A percentile compares a stretch with the other conserved stretches of the same genome.
These are phyloP conservation scores for Cladosporium sp. DNA, from an alignment of 2,329 filamentous ascomycete genomes.

Conservation along the genomic window DNA sequence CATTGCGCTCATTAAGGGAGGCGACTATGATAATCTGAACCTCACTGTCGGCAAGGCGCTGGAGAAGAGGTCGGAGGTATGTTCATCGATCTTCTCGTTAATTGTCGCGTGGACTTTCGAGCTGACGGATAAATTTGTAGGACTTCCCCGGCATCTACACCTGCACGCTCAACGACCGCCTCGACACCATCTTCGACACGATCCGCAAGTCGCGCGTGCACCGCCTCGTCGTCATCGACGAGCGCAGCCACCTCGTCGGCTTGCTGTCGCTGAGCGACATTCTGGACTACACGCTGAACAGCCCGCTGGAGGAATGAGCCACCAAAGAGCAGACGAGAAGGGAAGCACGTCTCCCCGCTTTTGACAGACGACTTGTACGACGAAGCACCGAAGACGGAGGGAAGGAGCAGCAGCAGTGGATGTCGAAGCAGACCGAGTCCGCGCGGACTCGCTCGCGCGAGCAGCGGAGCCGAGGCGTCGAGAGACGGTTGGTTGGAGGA, in stretches of 20 bases:
- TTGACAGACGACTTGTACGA: too few relatives aligned
- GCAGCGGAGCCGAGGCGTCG: too few relatives aligned
- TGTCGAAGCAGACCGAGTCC: too few relatives aligned
- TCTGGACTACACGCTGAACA: constrained; percentile 75
- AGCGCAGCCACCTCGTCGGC: constrained; percentile 76
- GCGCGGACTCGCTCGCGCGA: too few relatives aligned
- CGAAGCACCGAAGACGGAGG: too few relatives aligned
- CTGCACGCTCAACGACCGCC: constrained; percentile 80
- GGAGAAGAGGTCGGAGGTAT: constrained; percentile 70
- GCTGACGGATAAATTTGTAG: constrained; percentile 32
- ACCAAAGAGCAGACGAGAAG: too few relatives aligned
- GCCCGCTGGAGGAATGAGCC: constrained; percentile 24
- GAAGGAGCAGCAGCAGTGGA: too few relatives aligned
- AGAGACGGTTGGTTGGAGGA: too few relatives aligned
- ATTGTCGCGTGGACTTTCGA: neutral
- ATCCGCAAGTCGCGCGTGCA: constrained; percentile 93
- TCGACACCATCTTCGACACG: constrained; percentile 95
- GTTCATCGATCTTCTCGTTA: constrained; percentile 18
- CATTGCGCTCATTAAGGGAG: constrained; percentile 89
- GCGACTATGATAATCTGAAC: constrained; percentile 83
- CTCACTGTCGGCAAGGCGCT: constrained; percentile 83
- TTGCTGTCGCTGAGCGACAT: constrained; percentile 94
- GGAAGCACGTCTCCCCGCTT: too few relatives aligned
- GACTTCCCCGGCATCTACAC: constrained; percentile 97
- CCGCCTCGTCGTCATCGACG: constrained; percentile 85